A percentile compares a stretch with the other conserved stretches of the same genome.
Evolutionary conservation across 148 eudicot genomes (phyloP).

Genomic region (Dianthus caryophyllus): DNA sequence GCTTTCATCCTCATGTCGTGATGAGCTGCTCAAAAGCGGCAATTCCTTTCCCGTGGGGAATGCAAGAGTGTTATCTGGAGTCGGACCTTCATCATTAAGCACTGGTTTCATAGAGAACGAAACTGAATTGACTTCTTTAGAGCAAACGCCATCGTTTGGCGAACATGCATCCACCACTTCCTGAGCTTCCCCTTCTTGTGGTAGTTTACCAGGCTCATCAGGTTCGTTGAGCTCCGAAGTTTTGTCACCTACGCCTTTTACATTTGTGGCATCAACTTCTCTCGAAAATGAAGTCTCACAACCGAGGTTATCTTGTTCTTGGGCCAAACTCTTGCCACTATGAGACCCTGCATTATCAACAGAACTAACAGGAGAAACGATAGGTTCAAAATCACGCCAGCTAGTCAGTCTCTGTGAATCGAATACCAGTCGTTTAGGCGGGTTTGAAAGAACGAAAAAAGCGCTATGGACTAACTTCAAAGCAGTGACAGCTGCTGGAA

Average conservation of each 20-base stretch:
- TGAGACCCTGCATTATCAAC: conserved; percentile 11
- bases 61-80: not conserved
- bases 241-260: conserved; percentile 4
- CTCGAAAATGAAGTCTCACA: conserved; percentile 10
- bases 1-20: conserved; percentile 21
- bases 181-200: conserved; percentile 14
- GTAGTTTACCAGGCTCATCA: conserved; percentile 17
- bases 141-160: conserved; percentile 1
- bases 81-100: not conserved
- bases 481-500: conserved; percentile 44
- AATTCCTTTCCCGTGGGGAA: not conserved
- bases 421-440: conserved; percentile 33
- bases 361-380: conserved; percentile 9
- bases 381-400: conserved; percentile 32
- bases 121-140: not conserved
- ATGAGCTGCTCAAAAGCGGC: not conserved
- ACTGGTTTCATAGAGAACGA: conserved; percentile 9
- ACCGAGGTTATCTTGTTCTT: conserved; percentile 18
- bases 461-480: conserved; percentile 46
- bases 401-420: conserved; percentile 41
- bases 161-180: not conserved
- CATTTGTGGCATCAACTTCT: not conserved
- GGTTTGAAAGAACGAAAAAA: conserved; percentile 39
- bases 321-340: conserved; percentile 3
- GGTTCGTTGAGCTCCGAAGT: conserved; percentile 1